phyloP scores from a whole-genome alignment of 345 rosid species.

The Heritiera fomes region DNA sequence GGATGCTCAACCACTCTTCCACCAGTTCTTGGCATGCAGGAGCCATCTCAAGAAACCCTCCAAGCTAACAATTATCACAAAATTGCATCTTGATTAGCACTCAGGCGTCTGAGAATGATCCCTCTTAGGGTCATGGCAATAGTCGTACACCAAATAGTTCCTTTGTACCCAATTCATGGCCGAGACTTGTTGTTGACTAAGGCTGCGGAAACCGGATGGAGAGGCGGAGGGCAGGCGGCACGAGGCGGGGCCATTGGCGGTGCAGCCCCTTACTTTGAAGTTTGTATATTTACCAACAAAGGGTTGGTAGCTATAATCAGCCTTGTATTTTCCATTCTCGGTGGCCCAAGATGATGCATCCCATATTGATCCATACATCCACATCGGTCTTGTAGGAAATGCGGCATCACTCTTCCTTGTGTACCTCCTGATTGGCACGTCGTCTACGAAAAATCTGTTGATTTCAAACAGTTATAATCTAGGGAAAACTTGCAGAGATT shows the following conservation, averaged over 20 bases:
- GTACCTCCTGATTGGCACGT: slow-evolving; percentile 80
- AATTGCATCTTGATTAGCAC: slow-evolving; percentile 37
- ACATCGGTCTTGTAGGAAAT: slow-evolving; percentile 79
- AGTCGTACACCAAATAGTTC: slow-evolving; percentile 74
- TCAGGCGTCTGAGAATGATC: slow-evolving; percentile 87
- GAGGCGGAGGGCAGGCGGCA: slow-evolving; percentile 55
- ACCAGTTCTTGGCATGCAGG: slow-evolving; percentile 31
- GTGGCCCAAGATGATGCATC: slow-evolving; percentile 98
- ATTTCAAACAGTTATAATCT: not conserved
- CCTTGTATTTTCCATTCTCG: slow-evolving; percentile 78
- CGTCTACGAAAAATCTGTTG: slow-evolving; percentile 81
- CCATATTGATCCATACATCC: slow-evolving; percentile 85
- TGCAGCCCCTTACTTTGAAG: slow-evolving; percentile 68
- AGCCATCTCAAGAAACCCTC: slow-evolving; percentile 47
- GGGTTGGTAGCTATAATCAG: slow-evolving; percentile 75
- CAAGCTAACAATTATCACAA: not conserved
- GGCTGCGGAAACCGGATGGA: slow-evolving; percentile 39
- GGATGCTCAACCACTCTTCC: slow-evolving; percentile 46
- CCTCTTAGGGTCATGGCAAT: slow-evolving; percentile 74
- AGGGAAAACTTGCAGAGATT: not conserved
- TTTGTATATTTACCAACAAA: slow-evolving; percentile 63
- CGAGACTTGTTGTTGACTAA: slow-evolving; percentile 59
- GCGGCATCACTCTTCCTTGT: slow-evolving; percentile 60
- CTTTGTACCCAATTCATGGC: slow-evolving; percentile 78
- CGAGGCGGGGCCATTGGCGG: slow-evolving; percentile 32